Conservation (phyloP, 306 rosid genomes). For the Quercus wislizeni region DNA sequence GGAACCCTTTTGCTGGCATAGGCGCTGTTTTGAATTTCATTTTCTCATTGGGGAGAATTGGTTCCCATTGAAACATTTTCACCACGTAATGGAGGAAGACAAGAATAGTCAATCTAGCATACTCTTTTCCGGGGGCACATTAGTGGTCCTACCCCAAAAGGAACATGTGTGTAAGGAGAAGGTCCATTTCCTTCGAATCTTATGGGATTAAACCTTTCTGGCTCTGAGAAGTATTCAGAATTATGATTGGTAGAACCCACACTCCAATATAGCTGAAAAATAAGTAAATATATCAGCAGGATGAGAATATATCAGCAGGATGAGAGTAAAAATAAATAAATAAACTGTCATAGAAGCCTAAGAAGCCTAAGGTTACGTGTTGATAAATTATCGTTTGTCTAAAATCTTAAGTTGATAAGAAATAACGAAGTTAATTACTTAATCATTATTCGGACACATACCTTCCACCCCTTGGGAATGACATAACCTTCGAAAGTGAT, state of each 20-base stretch:
- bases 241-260: background rate
- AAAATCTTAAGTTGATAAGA: too few species aligned
- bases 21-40: background rate
- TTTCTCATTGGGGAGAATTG: background rate
- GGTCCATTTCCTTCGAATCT: background rate
- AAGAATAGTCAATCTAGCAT: background rate
- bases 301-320: too few species aligned
- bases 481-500: background rate
- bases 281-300: background rate
- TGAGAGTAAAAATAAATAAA: too few species aligned
- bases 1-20: background rate
- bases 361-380: too few species aligned
- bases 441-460: too few species aligned
- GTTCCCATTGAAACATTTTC: background rate
- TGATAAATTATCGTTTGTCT: too few species aligned
- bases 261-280: background rate
- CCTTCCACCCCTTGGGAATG: too few species aligned
- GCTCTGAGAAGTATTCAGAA: background rate
- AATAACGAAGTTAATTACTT: too few species aligned
- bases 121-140: background rate
- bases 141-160: background rate
- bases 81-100: background rate
- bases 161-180: background rate
- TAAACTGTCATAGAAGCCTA: too few species aligned
- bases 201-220: background rate